phyloP scores from a whole-genome alignment of 192 early-diverging fungal genomes.

The Podila minutissima region DNA sequence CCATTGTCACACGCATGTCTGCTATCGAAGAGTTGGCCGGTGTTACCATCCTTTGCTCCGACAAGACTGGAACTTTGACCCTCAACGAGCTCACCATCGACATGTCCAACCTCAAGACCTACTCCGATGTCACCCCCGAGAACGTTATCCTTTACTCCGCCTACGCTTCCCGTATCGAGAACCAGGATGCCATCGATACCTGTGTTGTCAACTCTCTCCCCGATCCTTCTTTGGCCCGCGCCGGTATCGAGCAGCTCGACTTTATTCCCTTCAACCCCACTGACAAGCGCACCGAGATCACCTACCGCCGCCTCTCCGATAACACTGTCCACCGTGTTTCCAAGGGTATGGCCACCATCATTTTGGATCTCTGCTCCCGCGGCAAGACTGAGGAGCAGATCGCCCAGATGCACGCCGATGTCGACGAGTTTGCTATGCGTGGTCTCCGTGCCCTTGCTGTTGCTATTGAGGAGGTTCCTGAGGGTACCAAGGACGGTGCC shows the following conservation, averaged over 20 bases:
- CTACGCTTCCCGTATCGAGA: constrained; percentile 80
- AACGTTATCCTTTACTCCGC: constrained; percentile 73
- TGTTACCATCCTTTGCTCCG: constrained; percentile 88
- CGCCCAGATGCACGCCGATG: constrained; percentile 66
- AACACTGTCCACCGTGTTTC: constrained; percentile 73
- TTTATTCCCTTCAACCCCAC: constrained; percentile 82
- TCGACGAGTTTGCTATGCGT: constrained; percentile 56
- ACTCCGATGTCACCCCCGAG: constrained; percentile 69
- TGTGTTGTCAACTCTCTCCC: constrained; percentile 74
- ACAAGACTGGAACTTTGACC: constrained; percentile 97
- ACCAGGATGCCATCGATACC: constrained; percentile 86
- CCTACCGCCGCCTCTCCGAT: constrained; percentile 71
- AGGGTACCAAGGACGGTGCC: constrained; percentile 64
- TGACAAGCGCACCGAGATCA: constrained; percentile 81
- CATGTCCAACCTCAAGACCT: constrained; percentile 73
- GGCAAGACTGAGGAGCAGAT: constrained; percentile 72
- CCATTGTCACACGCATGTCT: constrained; percentile 82
- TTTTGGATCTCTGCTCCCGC: constrained; percentile 76
- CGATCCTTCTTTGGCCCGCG: constrained; percentile 63
- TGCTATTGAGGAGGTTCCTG: constrained; percentile 73
- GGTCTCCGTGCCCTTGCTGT: constrained; percentile 77
- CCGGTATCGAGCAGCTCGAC: constrained; percentile 72
- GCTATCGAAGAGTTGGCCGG: constrained; percentile 86
- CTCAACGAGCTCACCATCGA: constrained; percentile 85
- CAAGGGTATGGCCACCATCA: constrained; percentile 81